Conservation (phyloP, 257 asterid species). For the Dorcoceras hygrometricum region DNA sequence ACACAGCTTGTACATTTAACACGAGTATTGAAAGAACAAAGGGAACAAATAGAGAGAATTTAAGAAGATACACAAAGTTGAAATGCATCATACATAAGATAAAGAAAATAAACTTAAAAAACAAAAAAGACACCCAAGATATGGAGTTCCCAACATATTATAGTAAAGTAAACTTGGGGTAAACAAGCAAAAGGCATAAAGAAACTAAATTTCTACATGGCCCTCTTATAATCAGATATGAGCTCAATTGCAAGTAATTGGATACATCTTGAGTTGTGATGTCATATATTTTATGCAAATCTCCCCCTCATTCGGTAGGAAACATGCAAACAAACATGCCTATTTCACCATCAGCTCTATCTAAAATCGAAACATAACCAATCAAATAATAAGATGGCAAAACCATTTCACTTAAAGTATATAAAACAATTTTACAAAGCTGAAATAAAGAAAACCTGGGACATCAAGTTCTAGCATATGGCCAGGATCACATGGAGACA, state of each 20-base stretch:
- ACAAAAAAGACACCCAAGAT: background rate
- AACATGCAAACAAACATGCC: background rate
- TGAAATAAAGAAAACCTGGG: conserved; percentile 2
- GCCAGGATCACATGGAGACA: conserved; percentile 9
- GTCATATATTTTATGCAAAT: background rate
- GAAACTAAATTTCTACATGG: too few relatives aligned
- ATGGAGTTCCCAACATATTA: background rate
- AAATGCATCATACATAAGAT: background rate
- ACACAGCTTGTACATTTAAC: background rate
- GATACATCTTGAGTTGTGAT: background rate
- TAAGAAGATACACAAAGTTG: background rate
- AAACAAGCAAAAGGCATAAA: background rate
- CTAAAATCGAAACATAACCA: background rate
- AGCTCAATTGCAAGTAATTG: background rate
- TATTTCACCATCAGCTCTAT: background rate
- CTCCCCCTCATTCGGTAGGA: background rate
- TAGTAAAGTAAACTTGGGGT: background rate
- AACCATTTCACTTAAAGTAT: background rate
- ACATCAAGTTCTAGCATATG: conserved; percentile 2
- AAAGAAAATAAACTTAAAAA: background rate
- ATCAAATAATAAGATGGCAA: background rate
- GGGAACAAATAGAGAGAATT: background rate
- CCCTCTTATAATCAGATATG: background rate
- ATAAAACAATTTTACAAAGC: background rate
- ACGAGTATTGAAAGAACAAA: background rate